These are phyloP conservation scores for Calonectria multiphialidica DNA, from an alignment of 2,329 filamentous ascomycete genomes.

Conservation along the genomic window DNA sequence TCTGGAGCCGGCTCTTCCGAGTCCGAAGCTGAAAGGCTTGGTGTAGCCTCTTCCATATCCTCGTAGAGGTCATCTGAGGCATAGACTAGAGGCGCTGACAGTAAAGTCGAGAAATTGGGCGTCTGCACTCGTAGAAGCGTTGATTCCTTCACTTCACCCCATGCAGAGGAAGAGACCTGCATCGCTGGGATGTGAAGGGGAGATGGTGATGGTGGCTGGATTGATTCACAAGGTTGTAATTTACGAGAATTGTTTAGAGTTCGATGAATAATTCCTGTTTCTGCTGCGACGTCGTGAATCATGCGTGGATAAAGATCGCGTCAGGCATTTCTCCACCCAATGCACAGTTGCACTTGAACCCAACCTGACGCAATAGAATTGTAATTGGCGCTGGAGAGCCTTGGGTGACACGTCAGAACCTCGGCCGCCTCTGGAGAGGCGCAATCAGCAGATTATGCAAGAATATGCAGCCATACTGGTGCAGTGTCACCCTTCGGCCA, in stretches of 20 bases:
- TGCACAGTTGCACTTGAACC: neutral
- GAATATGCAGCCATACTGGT: neutral
- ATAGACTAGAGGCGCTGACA: neutral
- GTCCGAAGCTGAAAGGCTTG: neutral
- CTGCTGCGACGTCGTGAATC: neutral
- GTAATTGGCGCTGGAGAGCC: neutral
- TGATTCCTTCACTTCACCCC: neutral
- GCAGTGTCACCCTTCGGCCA: neutral
- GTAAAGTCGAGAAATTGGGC: neutral
- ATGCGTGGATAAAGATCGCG: neutral
- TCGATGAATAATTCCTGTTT: neutral
- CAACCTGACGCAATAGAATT: neutral
- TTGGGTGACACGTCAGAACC: constrained; percentile 1
- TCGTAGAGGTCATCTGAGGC: neutral
- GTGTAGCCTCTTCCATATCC: neutral
- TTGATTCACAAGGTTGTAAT: neutral
- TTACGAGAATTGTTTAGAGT: neutral
- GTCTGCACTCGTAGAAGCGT: neutral
- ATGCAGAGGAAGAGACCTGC: neutral
- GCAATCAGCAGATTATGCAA: neutral
- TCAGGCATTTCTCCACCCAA: neutral
- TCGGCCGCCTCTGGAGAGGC: neutral
- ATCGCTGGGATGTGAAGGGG: neutral
- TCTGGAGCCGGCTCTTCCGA: neutral
- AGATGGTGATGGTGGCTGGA: neutral